phyloP scores from a whole-genome alignment of 768 basidiomycete genomes.

The Lyophyllum semitale region DNA sequence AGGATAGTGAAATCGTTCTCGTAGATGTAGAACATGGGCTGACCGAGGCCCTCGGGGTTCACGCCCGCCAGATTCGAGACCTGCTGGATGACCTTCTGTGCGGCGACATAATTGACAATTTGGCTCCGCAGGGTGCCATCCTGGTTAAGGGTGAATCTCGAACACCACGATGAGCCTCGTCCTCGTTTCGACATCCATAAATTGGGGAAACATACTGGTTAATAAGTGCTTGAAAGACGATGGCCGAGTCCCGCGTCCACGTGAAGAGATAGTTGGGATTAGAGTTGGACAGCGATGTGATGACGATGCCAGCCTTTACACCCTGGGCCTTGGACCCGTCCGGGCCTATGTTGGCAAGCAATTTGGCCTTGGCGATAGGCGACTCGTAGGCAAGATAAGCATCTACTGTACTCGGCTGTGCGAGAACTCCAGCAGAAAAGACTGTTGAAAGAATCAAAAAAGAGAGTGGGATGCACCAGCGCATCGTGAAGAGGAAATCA shows the following conservation, averaged over 20 bases:
- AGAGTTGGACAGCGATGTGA: conserved; percentile 46
- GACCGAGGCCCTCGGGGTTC: conserved; percentile 65
- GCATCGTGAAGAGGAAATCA: no score
- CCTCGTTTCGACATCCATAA: neutral
- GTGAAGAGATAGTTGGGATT: conserved; percentile 63
- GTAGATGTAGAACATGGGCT: conserved; percentile 72
- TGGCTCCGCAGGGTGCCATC: conserved; percentile 47
- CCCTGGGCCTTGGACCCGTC: no score
- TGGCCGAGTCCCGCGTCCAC: conserved; percentile 69
- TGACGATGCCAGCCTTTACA: no score
- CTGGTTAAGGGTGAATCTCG: conserved; percentile 41
- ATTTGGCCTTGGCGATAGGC: no score
- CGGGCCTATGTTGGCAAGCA: no score
- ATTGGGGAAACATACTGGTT: conserved; percentile 35
- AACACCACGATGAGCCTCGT: neutral
- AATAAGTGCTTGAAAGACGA: conserved; percentile 55
- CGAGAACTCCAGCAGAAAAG: no score
- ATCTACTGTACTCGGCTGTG: no score
- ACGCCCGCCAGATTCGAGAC: conserved; percentile 68
- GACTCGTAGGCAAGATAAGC: no score
- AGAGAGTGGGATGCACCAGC: no score
- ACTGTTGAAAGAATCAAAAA: no score
- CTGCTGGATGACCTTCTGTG: conserved; percentile 58
- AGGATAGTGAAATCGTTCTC: conserved; percentile 52
- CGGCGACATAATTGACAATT: conserved; percentile 56